Base-by-base conservation (phyloP, 441 rosid genomes). In the Bruguiera hainesii region DNA sequence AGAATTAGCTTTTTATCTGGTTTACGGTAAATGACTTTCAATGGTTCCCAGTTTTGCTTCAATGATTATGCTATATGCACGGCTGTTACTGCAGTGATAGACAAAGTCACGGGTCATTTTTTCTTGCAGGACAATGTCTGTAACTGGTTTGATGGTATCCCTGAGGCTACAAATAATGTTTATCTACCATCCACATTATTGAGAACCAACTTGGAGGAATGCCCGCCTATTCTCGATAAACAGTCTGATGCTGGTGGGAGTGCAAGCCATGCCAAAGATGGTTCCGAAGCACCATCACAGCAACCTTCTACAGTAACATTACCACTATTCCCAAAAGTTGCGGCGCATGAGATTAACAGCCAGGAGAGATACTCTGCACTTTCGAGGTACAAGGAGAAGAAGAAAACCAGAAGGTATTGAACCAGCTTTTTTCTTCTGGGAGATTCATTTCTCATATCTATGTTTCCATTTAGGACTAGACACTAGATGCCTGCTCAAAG, bases 361-460 rank as follows among this genome's bases (percentile, higher is more conserved):
- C 87, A 84, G 79, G 93, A 92, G 76, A 84, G 99, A 78, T 91
- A 86, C 75, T 80, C 87, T 50, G 98, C 98, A 28, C 73, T 90
- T 65, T 86, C 91, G 21, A 85, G 99, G 61, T 95, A 95, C 86
- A 95, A 89, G 83, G 91, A 89, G 72, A 95, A 90, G 82, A 90
- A 73, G 84, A 92, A 87, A 83, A 84, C 89, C 25, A 83, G 99
- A 63, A 89, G 99, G 98, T 93, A 77, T 31, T 35, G 31, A 55
- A n/a, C 1, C n/a, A 23, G 4, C 7, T 18, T 42, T 58, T 56
- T 31, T 21, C 51, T 46, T 28, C 26, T 46, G 18, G n/a, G 13
- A 55, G 23, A 15, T 0, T 33, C 26, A 39, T 35, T 21, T 61
- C 29, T 60, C 59, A 69, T 39, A 30, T 56, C 15, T 48, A 5